phyloP scores from a whole-genome alignment of 805 yeast genomes.

The Barnettozyma vustinii region DNA sequence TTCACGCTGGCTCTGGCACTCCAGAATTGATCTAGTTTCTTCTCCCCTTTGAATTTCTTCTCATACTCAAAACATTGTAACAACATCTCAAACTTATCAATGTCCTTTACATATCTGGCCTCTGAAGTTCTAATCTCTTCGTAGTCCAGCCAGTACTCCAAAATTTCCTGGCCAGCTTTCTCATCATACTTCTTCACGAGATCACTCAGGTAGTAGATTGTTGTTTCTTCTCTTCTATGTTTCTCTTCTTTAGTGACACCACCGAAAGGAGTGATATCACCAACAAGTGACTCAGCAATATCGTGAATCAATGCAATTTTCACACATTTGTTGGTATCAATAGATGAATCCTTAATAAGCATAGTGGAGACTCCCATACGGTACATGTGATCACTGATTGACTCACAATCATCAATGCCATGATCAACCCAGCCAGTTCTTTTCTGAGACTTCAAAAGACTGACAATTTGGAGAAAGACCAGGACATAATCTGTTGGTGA shows the following conservation, averaged over 20 bases:
- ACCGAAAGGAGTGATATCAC: constrained; percentile 88
- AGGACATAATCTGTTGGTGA: constrained; percentile 41
- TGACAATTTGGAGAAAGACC: constrained; percentile 59
- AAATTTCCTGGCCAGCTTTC: constrained; percentile 55
- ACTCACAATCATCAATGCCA: constrained; percentile 39
- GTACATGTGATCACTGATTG: constrained; percentile 94
- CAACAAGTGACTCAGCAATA: constrained; percentile 89
- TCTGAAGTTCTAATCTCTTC: constrained; percentile 78
- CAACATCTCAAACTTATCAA: constrained; percentile 86
- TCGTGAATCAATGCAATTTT: constrained; percentile 89
- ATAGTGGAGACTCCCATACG: constrained; percentile 82
- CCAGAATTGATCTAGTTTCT: constrained; percentile 67
- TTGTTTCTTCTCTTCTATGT: constrained; percentile 69
- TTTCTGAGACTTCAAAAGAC: constrained; percentile 67
- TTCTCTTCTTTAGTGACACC: constrained; percentile 72
- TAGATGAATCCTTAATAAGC: constrained; percentile 47
- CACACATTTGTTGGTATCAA: constrained; percentile 65
- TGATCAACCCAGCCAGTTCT: constrained; percentile 95
- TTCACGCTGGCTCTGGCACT: constrained; percentile 56
- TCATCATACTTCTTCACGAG: constrained; percentile 62
- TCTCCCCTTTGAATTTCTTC: constrained; percentile 48
- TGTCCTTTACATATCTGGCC: constrained; percentile 87
- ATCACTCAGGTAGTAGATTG: constrained; percentile 61
- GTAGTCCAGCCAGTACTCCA: constrained; percentile 80
- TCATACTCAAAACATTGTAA: constrained; percentile 84